These are phyloP conservation scores for Triticum timopheevii DNA, from an alignment of 176 grass and related monocot species.

Conservation along the genomic window DNA sequence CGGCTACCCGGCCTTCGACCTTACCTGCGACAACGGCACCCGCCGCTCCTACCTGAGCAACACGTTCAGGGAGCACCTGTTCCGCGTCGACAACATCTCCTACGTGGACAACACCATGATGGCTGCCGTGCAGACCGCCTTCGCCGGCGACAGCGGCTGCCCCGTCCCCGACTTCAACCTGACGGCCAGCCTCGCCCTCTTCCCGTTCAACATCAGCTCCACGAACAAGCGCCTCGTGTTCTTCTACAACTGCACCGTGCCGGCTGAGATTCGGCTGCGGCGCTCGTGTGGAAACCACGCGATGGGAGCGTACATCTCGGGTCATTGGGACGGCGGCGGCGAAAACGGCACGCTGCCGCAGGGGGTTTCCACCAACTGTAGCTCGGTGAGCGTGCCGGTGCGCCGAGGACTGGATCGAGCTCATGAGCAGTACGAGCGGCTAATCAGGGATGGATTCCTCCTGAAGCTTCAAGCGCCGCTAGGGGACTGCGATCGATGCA, in stretches of 20 bases:
- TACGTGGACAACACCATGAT: slow-evolving; percentile 16
- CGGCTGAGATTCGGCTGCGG: background rate
- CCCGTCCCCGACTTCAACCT: slow-evolving; percentile 31
- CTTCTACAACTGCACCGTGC: slow-evolving; percentile 33
- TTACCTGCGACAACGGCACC: slow-evolving; percentile 15
- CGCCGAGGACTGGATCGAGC: background rate
- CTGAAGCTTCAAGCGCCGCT: background rate
- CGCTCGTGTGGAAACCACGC: background rate
- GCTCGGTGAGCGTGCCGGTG: slow-evolving; percentile 19
- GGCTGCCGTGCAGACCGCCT: background rate
- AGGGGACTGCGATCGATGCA: slow-evolving; percentile 27
- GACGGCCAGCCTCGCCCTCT: slow-evolving; percentile 3
- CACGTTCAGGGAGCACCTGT: slow-evolving; percentile 1
- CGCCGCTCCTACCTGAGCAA: background rate
- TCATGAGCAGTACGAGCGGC: background rate
- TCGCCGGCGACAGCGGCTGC: background rate
- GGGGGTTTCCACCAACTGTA: background rate
- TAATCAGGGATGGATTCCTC: slow-evolving; percentile 44
- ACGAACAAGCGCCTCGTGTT: slow-evolving; percentile 30
- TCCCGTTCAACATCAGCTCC: background rate
- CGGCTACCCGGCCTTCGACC: slow-evolving; percentile 34
- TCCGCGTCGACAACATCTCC: background rate
- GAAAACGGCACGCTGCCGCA: background rate
- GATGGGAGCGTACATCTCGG: background rate
- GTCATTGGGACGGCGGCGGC: too few species aligned